Conservation (phyloP, 140 eudicot genomes). For the Oenanthe javanica region DNA sequence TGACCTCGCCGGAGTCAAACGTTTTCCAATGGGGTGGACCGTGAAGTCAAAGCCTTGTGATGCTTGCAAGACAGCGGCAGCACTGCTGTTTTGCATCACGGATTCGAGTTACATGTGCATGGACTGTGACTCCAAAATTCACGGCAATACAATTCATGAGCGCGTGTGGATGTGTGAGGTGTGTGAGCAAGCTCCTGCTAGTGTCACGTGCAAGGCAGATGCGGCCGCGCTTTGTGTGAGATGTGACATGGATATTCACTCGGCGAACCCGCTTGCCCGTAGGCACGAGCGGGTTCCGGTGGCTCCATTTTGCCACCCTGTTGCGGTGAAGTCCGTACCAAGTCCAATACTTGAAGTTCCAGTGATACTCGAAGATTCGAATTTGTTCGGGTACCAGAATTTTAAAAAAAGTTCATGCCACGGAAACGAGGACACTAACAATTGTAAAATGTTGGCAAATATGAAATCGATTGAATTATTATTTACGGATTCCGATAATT, state of each 20-base stretch:
- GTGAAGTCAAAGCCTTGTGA: slow-evolving; percentile 56
- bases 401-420: background rate
- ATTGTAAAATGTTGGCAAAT: slow-evolving; percentile 7
- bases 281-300: slow-evolving; percentile 74
- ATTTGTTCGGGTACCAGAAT: background rate
- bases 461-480: slow-evolving; percentile 26
- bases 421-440: background rate
- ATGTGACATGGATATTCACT: slow-evolving; percentile 72
- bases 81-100: slow-evolving; percentile 56
- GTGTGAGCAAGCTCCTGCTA: slow-evolving; percentile 72
- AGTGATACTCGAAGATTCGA: background rate
- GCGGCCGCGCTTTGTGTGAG: slow-evolving; percentile 67
- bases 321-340: slow-evolving; percentile 36
- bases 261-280: slow-evolving; percentile 63
- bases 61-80: slow-evolving; percentile 49
- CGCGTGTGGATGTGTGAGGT: slow-evolving; percentile 88
- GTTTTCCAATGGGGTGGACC: slow-evolving; percentile 43
- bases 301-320: slow-evolving; percentile 53
- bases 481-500: slow-evolving; percentile 24
- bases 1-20: slow-evolving; percentile 23
- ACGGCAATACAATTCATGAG: slow-evolving; percentile 34
- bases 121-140: slow-evolving; percentile 53
- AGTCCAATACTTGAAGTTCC: slow-evolving; percentile 16
- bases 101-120: slow-evolving; percentile 55
- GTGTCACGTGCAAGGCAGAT: slow-evolving; percentile 74